Evolutionary conservation across 352 stramenopile genomes (phyloP).

Genomic region (Pythium volutum): DNA sequence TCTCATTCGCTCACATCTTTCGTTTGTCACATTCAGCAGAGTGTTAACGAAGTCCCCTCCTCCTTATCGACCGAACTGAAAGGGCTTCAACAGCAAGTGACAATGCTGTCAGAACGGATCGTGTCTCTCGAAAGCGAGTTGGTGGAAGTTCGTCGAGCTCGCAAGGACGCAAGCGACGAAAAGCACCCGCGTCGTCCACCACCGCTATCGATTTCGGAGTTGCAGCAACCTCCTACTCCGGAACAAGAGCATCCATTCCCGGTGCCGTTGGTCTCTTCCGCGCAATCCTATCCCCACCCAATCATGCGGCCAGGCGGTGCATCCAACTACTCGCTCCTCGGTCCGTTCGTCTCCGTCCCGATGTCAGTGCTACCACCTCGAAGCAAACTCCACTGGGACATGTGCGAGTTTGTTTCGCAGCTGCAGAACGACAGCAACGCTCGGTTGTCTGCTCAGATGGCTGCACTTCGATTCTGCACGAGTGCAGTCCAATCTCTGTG

Average conservation of each 20-base stretch:
- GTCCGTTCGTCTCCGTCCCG: constrained; percentile 80
- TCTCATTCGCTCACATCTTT: not conserved
- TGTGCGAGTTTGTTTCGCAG: constrained; percentile 83
- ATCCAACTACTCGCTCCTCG: constrained; percentile 48
- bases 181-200: constrained; percentile 7
- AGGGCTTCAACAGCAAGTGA: constrained; percentile 16
- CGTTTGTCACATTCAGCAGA: constrained; percentile 4
- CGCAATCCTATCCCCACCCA: constrained; percentile 38
- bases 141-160: constrained; percentile 14
- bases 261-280: constrained; percentile 26
- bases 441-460: constrained; percentile 68
- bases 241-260: constrained; percentile 11
- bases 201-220: not conserved
- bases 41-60: constrained; percentile 1
- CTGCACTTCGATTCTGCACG: constrained; percentile 71
- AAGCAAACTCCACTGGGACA: constrained; percentile 86
- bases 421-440: constrained; percentile 72
- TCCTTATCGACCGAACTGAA: constrained; percentile 12
- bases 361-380: constrained; percentile 79
- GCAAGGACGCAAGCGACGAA: not conserved
- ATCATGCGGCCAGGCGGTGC: constrained; percentile 32
- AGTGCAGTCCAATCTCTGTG: constrained; percentile 88
- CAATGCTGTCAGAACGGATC: constrained; percentile 14
- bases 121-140: constrained; percentile 22
- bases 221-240: not conserved